phyloP scores from a whole-genome alignment of 1,284 basidiomycete species.

The Farysia itapuensis region DNA sequence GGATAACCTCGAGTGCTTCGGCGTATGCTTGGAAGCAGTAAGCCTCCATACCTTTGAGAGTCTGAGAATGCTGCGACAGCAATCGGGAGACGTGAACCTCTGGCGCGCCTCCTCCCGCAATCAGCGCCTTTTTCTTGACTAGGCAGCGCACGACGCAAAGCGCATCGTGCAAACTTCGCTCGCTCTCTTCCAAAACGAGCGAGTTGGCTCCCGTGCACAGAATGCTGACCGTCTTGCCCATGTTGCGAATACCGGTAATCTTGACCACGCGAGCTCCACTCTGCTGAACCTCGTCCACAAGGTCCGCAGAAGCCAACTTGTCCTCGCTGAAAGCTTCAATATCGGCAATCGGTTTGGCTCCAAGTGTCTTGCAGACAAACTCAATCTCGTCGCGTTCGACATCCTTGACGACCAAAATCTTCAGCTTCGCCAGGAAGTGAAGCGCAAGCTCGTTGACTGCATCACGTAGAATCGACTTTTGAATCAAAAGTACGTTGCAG shows the following conservation, averaged over 20 bases:
- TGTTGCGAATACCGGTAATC: constrained; percentile 92
- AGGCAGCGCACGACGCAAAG: constrained; percentile 96
- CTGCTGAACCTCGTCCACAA: constrained; percentile 86
- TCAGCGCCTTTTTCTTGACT: constrained; percentile 97
- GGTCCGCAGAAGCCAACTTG: constrained; percentile 92
- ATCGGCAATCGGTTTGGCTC: constrained; percentile 94
- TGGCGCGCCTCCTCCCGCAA: constrained; percentile 94
- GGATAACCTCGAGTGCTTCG: constrained; percentile 96
- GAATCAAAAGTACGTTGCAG: constrained; percentile 97
- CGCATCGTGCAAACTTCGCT: constrained; percentile 95
- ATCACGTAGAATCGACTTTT: constrained; percentile 97
- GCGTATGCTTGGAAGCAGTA: constrained; percentile 99
- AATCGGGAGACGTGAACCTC: constrained; percentile 97
- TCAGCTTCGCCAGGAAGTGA: constrained; percentile 95
- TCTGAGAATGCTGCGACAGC: constrained; percentile 87
- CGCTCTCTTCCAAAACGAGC: constrained; percentile 93
- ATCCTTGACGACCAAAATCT: constrained; percentile 96
- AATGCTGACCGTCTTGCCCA: constrained; percentile 90
- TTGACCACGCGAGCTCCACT: constrained; percentile 89
- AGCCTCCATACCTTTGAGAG: constrained; percentile 95
- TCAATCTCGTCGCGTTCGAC: constrained; percentile 99
- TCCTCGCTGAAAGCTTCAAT: constrained; percentile 99
- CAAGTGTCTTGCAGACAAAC: constrained; percentile 91
- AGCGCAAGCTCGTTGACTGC: constrained; percentile 98
- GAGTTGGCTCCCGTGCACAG: constrained; percentile 93